Evolutionary conservation across 768 basidiomycete species (phyloP), one percentile per base, ranked within the genome.

Genomic region (Tulasnella sp.): DNA sequence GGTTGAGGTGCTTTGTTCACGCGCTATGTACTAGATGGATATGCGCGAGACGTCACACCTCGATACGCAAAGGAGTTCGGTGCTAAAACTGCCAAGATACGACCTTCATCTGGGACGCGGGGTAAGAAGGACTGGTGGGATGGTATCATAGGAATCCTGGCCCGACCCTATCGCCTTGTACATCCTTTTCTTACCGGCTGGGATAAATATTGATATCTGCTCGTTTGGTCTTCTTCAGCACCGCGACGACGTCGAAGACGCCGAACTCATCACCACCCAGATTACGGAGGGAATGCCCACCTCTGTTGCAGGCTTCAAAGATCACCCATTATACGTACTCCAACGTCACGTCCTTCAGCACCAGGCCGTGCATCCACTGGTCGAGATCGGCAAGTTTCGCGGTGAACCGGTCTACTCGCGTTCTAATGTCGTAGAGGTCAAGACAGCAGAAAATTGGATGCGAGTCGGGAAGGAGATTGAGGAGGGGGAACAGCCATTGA

Each of bases 361-460:
- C 58, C 86, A 99, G 70, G 83, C 88, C 23, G 82, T 98, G 51
- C 76, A 88, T 65, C 88, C 88, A 15, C 79, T 79, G 9, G 76
- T 78, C n/a, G 86, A 91, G 67, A 74, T 95, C 54, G 95, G 94
- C 47, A 85, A 86, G 65, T 97, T 98, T 75, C 83, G 86, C 58
- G 95, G 93, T 56, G 91, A 96, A 70, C 74, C 90, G 10, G 95
- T 99, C 23, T 98, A 89, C 70, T 80, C 89, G 41, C 83, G 95
- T 44, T 80, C 83, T 1, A 79, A 84, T 43, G 88, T 99, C 13
- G 75, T 94, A n/a, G 72, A 81, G 4, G 80, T 97, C 50, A 95
- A 94, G 73, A 86, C 89, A 9, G 80, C 87, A 29, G 96, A 97
- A 71, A 94, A 86, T 66, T 99, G 93, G 92, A 85, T 95, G 83